phyloP scores from a whole-genome alignment of 2,329 filamentous ascomycete species.

The Colletotrichum sp. region DNA sequence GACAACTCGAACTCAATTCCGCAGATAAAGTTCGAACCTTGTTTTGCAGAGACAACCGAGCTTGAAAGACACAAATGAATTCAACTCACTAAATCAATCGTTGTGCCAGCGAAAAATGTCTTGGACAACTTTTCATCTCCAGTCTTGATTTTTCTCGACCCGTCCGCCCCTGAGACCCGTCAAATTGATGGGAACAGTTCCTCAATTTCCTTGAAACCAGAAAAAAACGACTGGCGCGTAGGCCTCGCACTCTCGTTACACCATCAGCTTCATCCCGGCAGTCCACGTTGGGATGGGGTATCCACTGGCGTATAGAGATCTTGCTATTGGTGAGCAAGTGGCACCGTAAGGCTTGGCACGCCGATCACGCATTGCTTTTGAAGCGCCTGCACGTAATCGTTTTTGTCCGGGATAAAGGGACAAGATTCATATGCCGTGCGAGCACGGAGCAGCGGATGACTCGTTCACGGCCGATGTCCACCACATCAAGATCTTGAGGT shows the following conservation, averaged over 20 bases:
- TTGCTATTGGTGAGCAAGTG: constrained; percentile 1
- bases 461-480: not conserved
- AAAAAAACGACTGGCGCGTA: not conserved
- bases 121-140: not conserved
- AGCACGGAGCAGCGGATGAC: not conserved
- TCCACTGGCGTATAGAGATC: not conserved
- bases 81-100: not conserved
- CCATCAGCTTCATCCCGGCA: not conserved
- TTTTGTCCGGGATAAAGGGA: not conserved
- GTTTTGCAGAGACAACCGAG: not conserved
- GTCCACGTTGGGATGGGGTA: not conserved
- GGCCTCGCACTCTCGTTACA: not conserved
- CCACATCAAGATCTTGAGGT: not conserved
- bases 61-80: no score
- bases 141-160: not conserved
- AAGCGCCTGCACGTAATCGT: not conserved
- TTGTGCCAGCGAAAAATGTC: not conserved
- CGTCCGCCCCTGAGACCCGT: not conserved
- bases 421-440: not conserved
- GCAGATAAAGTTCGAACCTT: not conserved
- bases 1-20: not conserved
- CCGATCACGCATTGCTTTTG: not conserved
- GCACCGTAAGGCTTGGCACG: not conserved
- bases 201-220: not conserved
- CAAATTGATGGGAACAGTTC: not conserved